Evolutionary conservation across 257 asterid genomes (phyloP).

Genomic region (Petrea volubilis): DNA sequence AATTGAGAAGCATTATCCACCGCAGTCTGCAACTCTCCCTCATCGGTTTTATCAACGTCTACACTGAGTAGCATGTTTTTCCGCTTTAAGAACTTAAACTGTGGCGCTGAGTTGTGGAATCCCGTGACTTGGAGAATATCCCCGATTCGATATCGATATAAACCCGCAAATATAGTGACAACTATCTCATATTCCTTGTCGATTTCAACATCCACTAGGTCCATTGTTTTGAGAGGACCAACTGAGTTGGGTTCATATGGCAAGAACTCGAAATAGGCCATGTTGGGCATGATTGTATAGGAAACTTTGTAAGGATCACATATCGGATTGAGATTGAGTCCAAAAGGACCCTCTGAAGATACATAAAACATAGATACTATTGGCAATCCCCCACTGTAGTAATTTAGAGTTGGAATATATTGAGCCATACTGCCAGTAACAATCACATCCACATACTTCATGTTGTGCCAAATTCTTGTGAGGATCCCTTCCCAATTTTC

Average conservation of each 20-base stretch:
- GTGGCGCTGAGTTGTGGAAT: constrained; percentile 45
- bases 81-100: constrained; percentile 31
- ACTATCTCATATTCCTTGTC: constrained; percentile 43
- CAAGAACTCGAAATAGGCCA: constrained; percentile 49
- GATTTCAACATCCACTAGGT: constrained; percentile 31
- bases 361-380: constrained; percentile 41
- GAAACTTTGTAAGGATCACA: constrained; percentile 39
- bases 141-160: constrained; percentile 37
- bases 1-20: constrained; percentile 25
- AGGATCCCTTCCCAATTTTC: constrained; percentile 41
- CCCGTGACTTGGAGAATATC: constrained; percentile 44
- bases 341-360: constrained; percentile 43
- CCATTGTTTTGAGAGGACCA: neutral
- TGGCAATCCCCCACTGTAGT: constrained; percentile 44
- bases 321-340: constrained; percentile 39
- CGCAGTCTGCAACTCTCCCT: constrained; percentile 35
- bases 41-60: constrained; percentile 42
- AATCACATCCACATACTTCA: constrained; percentile 37
- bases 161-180: constrained; percentile 40
- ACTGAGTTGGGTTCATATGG: constrained; percentile 18
- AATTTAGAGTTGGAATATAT: constrained; percentile 41
- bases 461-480: constrained; percentile 43
- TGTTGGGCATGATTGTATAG: constrained; percentile 44
- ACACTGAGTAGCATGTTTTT: constrained; percentile 37
- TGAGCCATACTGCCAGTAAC: constrained; percentile 54